Percentiles rank a stretch among this genome's conserved stretches.
phyloP scores from a whole-genome alignment of 257 asterid species.

The Solanum chilense region DNA sequence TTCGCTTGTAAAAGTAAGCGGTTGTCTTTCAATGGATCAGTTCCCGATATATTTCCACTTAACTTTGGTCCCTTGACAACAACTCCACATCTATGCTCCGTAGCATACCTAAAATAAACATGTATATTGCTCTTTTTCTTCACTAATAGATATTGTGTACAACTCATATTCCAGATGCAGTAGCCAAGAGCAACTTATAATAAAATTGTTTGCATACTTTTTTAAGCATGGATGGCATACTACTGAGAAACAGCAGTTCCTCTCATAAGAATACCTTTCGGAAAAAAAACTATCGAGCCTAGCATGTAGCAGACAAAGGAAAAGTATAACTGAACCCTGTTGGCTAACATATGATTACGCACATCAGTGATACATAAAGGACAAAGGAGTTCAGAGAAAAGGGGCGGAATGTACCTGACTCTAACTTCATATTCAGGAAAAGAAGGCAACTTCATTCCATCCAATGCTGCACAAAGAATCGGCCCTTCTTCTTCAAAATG shows the following conservation, averaged over 20 bases:
- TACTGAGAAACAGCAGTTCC: not conserved
- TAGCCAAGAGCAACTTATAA: not conserved
- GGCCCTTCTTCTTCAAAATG: constrained; percentile 99
- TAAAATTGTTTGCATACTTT: not conserved
- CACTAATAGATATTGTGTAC: not conserved
- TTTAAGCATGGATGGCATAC: not conserved
- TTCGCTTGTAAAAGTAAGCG: constrained; percentile 70
- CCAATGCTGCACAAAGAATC: constrained; percentile 79
- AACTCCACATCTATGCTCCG: constrained; percentile 99
- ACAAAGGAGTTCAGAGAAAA: not conserved
- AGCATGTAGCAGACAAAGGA: not conserved
- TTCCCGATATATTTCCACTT: constrained; percentile 96
- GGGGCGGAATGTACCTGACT: constrained; percentile 56
- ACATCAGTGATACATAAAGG: not conserved
- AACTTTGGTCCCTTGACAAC: constrained; percentile 96
- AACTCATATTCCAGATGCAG: not conserved
- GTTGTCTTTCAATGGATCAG: constrained; percentile 93
- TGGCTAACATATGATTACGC: not conserved
- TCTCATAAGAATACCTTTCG: not conserved
- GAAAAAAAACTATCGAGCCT: not conserved
- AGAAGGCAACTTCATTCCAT: constrained; percentile 78
- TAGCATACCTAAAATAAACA: constrained; percentile 61
- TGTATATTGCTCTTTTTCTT: not conserved
- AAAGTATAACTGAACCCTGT: not conserved
- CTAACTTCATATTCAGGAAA: constrained; percentile 87